phyloP scores from a whole-genome alignment of 2,329 filamentous ascomycete species.

The Pestalotiopsis sp. region DNA sequence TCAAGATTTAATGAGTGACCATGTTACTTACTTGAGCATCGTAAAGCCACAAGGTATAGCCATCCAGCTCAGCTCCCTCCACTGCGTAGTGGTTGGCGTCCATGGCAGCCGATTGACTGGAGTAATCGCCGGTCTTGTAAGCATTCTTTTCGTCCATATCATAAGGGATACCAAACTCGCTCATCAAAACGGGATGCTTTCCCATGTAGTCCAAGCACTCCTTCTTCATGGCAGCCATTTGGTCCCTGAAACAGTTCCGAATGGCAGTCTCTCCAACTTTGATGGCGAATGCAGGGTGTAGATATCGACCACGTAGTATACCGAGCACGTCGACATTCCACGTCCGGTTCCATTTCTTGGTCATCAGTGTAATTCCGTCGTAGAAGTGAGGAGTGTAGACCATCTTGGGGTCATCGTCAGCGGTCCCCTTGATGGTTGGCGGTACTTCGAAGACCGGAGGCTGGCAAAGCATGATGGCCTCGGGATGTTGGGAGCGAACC shows the following conservation, averaged over 20 bases:
- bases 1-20: neutral
- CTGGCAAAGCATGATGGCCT: conserved; percentile 87
- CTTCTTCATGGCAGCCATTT: conserved; percentile 77
- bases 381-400: conserved; percentile 96
- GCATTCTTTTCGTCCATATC: conserved; percentile 98
- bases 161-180: conserved; percentile 96
- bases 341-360: conserved; percentile 96
- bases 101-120: conserved; percentile 86
- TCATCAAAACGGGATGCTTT: conserved; percentile 83
- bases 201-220: conserved; percentile 90
- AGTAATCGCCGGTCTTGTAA: conserved; percentile 94
- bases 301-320: conserved; percentile 83
- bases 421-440: conserved; percentile 80
- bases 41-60: conserved; percentile 90
- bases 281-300: conserved; percentile 86
- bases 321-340: conserved; percentile 98
- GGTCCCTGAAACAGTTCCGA: conserved; percentile 87
- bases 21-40: conserved; percentile 58
- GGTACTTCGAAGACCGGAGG: conserved; percentile 91
- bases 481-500: conserved; percentile 73
- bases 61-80: conserved; percentile 80
- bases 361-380: conserved; percentile 94
- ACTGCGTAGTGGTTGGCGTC: conserved; percentile 95
- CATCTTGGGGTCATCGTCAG: conserved; percentile 86
- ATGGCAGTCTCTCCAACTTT: conserved; percentile 93